A percentile compares a stretch with the other conserved stretches of the same genome.
phyloP scores from a whole-genome alignment of 495 filamentous ascomycete genomes.

The Hamigera avellanea region DNA sequence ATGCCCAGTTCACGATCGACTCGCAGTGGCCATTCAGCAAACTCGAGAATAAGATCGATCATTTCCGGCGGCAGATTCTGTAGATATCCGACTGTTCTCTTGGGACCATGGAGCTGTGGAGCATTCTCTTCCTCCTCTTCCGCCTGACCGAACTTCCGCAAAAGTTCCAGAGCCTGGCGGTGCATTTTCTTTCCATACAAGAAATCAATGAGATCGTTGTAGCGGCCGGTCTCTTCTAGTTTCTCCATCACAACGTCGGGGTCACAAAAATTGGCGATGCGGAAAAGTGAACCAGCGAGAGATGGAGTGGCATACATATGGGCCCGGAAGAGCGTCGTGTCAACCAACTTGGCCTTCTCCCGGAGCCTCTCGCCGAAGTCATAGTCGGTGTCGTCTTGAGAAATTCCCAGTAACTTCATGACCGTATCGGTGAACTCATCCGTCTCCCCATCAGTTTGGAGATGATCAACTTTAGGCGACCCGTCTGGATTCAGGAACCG shows the following conservation, averaged over 20 bases:
- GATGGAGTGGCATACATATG: constrained; percentile 85
- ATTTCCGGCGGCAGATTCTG: constrained; percentile 77
- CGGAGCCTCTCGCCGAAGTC: constrained; percentile 60
- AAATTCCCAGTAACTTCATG: constrained; percentile 34
- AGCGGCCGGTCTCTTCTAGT: constrained; percentile 76
- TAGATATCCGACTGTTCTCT: constrained; percentile 78
- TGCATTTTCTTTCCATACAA: constrained; percentile 92
- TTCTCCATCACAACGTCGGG: constrained; percentile 90
- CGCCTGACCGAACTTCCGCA: constrained; percentile 70
- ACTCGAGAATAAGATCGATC: constrained; percentile 86
- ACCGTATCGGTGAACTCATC: constrained; percentile 36
- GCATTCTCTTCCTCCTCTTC: constrained; percentile 41
- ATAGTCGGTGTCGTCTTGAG: constrained; percentile 33
- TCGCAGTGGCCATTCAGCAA: constrained; percentile 74
- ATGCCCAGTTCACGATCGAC: constrained; percentile 69
- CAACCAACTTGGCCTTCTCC: constrained; percentile 68
- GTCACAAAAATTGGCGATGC: constrained; percentile 94
- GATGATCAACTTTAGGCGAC: constrained; percentile 48
- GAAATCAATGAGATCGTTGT: constrained; percentile 93
- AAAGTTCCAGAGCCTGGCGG: constrained; percentile 70
- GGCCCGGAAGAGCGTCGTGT: constrained; percentile 86
- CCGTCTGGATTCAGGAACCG: constrained; percentile 68
- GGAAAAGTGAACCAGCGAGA: constrained; percentile 80
- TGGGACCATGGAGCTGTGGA: constrained; percentile 67
- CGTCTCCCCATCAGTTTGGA: constrained; percentile 37